A percentile compares a stretch with the other conserved stretches of the same genome.
phyloP scores from a whole-genome alignment of 345 rosid genomes.

The thale cress (Arabidopsis thaliana) region TAIR10.1 NC_003076.8:23369001-23369500 shows the following conservation, averaged over 20 bases:
- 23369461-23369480: constrained; percentile 24
- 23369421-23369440: neutral
- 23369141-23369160: neutral
- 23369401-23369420: constrained; percentile 5
- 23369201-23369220: neutral
- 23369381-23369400: constrained; percentile 1
- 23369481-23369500: constrained; percentile 26
- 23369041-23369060: constrained; percentile 12
- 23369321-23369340: too few relatives aligned
- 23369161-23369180: neutral
- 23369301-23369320: too few relatives aligned
- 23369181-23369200: neutral
- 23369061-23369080: neutral
- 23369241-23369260: neutral
- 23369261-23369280: neutral
- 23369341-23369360: neutral
- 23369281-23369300: neutral
- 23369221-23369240: neutral
- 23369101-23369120: neutral
- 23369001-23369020: constrained; percentile 23
- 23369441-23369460: constrained; percentile 28
- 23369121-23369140: neutral
- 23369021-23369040: constrained; percentile 1
- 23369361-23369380: neutral
- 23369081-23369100: neutral